Percentiles rank a stretch among this genome's conserved stretches.
Evolutionary conservation across 371 early-diverging fungal genomes (phyloP).

Genomic region (Mortierella sp.): DNA sequence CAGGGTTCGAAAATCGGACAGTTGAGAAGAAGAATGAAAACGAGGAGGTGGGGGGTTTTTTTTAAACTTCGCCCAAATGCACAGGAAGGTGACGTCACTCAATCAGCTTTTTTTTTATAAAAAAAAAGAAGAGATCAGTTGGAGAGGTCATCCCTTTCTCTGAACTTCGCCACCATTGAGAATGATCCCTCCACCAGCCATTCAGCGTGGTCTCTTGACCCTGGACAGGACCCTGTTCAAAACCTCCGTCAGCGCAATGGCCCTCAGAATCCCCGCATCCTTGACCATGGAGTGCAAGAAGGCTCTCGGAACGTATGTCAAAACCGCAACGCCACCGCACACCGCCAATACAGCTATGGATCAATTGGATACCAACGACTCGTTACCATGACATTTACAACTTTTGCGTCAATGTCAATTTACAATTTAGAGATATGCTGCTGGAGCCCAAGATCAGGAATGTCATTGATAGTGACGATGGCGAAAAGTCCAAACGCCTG

Average conservation of each 20-base stretch:
- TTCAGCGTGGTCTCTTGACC: slow-evolving; percentile 66
- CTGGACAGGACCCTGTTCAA: slow-evolving; percentile 76
- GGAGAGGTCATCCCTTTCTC: background rate
- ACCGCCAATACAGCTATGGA: background rate
- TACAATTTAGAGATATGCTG: slow-evolving; percentile 76
- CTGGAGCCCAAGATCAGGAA: slow-evolving; percentile 80
- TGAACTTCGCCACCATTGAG: no score
- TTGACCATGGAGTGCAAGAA: slow-evolving; percentile 69
- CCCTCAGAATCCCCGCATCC: slow-evolving; percentile 76
- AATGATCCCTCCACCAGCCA: slow-evolving; percentile 54
- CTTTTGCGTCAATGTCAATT: no score
- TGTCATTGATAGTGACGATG: slow-evolving; percentile 71
- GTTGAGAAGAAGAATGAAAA: no score
- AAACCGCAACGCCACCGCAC: background rate
- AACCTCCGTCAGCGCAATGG: slow-evolving; percentile 65
- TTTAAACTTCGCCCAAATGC: no score
- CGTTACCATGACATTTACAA: slow-evolving; percentile 4
- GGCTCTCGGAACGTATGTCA: slow-evolving; percentile 61
- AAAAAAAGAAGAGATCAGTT: background rate
- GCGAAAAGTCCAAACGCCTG: slow-evolving; percentile 67
- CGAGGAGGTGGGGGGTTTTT: no score
- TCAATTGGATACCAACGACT: no score
- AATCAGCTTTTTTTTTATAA: no score
- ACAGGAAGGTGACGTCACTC: no score
- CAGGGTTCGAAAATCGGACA: no score